Base-by-base conservation (phyloP, 345 rosid species). In the Lepidium didymum region DNA sequence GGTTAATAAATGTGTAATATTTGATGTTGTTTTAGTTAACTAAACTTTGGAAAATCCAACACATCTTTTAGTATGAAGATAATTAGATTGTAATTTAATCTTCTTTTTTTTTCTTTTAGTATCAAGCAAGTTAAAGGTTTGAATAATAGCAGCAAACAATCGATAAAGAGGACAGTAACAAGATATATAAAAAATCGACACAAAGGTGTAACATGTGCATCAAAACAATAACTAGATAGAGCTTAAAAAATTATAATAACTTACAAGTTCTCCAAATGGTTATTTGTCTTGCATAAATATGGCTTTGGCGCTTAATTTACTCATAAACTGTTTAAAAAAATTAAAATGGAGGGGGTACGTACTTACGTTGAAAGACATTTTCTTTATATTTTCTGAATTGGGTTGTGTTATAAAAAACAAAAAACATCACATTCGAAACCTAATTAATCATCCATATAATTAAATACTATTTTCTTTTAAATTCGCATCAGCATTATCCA, bases 371-470 rank as follows among this genome's bases (percentile, higher is more conserved):
- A 35, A 6, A 23, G 60, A 14, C 5, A 16, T 0, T 34, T 54
- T 33, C 29, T 52, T 66, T 29, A 29, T 66, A 52, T 25, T 40
- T 66, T 31, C 34, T 18, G 43, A 54, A 66, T 3, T 56, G 18
- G 47, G 36, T 19, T 67, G 3, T 21, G 55, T 10, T 45, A 56
- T 37, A 43, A 6, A 67, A 62, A 43, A 60, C 5, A 45, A 34
- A 43, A 43, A 21, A 56, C 45, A 49, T 68, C 64, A 56, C 36
- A 45, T 68, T 68, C 55, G 14, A 56, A 56, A 56, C 62, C 64
- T 67, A 67, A 67, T 44, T 56, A 59, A 9, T 41, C 31, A 41
- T 42, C 23, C 9, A 41, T 27, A 58, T 57, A 21, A 34, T 55
- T 15, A 37, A 37, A 4, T 15, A 11, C 7, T 36, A 6, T 7